Evolutionary conservation across 495 filamentous ascomycete species (phyloP), one percentile per base, ranked within the genome.

Genomic region (Hypomontagnella submonticulosa): DNA sequence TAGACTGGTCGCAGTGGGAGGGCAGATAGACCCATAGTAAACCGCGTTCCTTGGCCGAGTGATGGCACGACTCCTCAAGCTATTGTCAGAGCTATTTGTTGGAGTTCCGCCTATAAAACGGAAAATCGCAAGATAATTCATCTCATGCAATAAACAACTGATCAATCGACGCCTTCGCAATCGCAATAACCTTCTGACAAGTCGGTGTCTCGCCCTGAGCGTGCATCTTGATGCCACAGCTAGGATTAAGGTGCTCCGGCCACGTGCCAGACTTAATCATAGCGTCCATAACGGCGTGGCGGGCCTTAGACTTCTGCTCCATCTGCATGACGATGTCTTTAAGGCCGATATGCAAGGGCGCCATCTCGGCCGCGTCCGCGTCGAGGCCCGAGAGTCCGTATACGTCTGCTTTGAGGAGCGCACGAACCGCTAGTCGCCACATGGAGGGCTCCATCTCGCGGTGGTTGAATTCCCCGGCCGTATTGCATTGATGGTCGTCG

Each of bases 391-490:
- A 72, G 23, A 79, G 64, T n/a, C 80, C 81, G 70, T 85, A 85
- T 30, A 86, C 78, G 61, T 86, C 84, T 3, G 81, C 61, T 66
- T 77, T 78, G 19, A 86, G 67, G 54, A 86, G 70, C 7, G 83
- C 81, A 15, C 84, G 75, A 18, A 83, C 76, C 5, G 77, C 77
- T 15, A 77, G 71, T 18, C 83, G 73, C 84, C 84, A 86, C 60
- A 81, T 74, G 1, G 61, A 49, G 0, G 83, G 79, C 41, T 84
- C 78, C 71, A 86, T 75, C 15, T 67, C 51, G 15, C 61, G 59
- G 40, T 74, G 54, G 7, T 73, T 54, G 16, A 81, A 65, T 23
- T 37, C 47, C 7, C 54, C 64, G 8, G 33, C 4, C 16, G 46
- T 62, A n/a, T 44, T 53, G 70, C 75, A 79, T 2, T 51, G 41